Evolutionary conservation across 2,329 filamentous ascomycete genomes (phyloP), one percentile per base, ranked within the genome.

Genomic region (Ophiocordyceps sinensis): DNA sequence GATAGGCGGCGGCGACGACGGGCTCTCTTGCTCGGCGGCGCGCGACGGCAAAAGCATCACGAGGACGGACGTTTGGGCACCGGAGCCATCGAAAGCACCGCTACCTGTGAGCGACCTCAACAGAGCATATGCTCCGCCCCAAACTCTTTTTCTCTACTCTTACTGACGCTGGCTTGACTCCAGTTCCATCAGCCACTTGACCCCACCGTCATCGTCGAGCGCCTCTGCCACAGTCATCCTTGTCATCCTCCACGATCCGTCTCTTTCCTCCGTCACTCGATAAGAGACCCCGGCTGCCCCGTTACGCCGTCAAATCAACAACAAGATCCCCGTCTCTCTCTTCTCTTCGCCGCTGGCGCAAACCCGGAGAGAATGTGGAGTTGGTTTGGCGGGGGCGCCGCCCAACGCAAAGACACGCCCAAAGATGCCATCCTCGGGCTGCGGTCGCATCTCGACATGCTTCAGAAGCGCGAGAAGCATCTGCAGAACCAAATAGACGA

Each of bases 341-440:
- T 19, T 15, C 5, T 15, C 14, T 10, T 15, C 10, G 5, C 6
- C 32, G 32, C n/a, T 8, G n/a, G 9, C 34, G 41, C 32, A 29
- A 34, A 37, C 40, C 41, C 39, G 19, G 36, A 35, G 55, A 68
- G 53, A 48, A 80, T 79, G 76, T 79, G 84, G 82, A 78, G 82
- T 67, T 95, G 88, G 86, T 94, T 95, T 61, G 87, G 89, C 64
- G 86, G 86, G 56, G 77, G 75, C 50, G 75, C 77, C 54, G 79
- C 80, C 52, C 80, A 87, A 67, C 80, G 81, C 67, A 94, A 93
- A 69, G 86, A 95, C 67, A 82, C 79, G 45, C 86, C 91, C 43
- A 98, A 98, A 75, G 91, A 94, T 70, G 91, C 91, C 51, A 98
- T 98, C 55, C 71, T 98, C 43, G 77, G 76, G 45, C 69, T 98